phyloP scores from a whole-genome alignment of 331 rosid species.

The Cydonia oblonga region DNA sequence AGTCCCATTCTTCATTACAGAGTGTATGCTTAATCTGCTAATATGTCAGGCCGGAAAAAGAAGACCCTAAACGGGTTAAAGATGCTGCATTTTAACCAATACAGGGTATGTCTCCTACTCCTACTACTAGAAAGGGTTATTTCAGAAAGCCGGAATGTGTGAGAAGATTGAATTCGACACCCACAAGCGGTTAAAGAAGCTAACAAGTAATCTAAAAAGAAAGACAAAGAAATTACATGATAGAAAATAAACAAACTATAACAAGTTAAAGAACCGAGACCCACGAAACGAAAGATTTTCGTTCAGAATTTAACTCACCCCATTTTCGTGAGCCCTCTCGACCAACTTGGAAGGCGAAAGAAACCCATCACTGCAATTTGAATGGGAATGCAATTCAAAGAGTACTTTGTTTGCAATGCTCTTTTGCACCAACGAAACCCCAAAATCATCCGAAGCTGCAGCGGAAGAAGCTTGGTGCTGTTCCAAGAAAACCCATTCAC shows the following conservation, averaged over 20 bases:
- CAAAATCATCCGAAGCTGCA: conserved; percentile 67
- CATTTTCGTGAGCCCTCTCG: conserved; percentile 77
- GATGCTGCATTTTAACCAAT: background rate
- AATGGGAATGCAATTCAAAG: conserved; percentile 85
- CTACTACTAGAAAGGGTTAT: no score
- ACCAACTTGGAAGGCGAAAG: conserved; percentile 80
- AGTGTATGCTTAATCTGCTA: background rate
- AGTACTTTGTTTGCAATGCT: conserved; percentile 38
- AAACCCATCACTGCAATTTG: conserved; percentile 90
- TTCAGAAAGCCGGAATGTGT: background rate
- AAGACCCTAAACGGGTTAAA: background rate
- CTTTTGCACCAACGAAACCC: conserved; percentile 34
- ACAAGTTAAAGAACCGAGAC: background rate
- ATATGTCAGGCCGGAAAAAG: background rate
- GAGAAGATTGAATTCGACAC: background rate
- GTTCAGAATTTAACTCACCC: conserved; percentile 41
- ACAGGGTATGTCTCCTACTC: background rate
- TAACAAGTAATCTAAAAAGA: background rate
- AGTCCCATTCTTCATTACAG: background rate
- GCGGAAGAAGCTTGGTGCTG: conserved; percentile 30
- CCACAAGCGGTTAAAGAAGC: background rate
- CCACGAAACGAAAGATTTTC: background rate
- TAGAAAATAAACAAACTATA: background rate
- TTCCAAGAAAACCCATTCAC: conserved; percentile 70
- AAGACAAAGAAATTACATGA: background rate